phyloP scores from a whole-genome alignment of 306 rosid genomes.

The Acmispon strigosus region DNA sequence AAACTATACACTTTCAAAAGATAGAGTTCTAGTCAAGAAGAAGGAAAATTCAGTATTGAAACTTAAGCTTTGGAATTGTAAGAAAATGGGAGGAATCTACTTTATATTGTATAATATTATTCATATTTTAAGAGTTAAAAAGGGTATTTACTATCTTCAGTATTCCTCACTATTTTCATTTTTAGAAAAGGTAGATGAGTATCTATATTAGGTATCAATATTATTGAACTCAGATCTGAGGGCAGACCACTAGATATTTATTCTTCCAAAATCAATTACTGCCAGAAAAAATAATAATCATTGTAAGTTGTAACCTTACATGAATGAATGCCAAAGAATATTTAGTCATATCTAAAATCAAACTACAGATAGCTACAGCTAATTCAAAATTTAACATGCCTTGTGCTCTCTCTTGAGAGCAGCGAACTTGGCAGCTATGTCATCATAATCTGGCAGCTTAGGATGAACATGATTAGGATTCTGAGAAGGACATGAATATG shows the following conservation, averaged over 20 bases:
- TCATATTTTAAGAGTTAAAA: too few relatives aligned
- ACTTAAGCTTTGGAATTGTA: too few relatives aligned
- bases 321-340: conserved; percentile 14
- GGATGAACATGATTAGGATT: conserved; percentile 75
- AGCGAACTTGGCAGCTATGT: conserved; percentile 51
- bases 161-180: too few relatives aligned
- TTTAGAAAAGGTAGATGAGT: too few relatives aligned
- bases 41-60: too few relatives aligned
- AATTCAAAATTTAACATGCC: not conserved
- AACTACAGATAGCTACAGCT: not conserved
- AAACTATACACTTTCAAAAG: too few relatives aligned
- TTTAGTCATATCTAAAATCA: not conserved
- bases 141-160: too few relatives aligned
- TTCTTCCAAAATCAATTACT: not conserved
- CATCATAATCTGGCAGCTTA: conserved; percentile 70
- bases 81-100: too few relatives aligned
- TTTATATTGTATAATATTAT: too few relatives aligned
- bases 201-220: too few relatives aligned
- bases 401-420: conserved; percentile 50
- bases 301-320: not conserved
- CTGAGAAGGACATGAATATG: conserved; percentile 46
- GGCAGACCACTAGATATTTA: not conserved
- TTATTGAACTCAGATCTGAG: too few relatives aligned
- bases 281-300: not conserved
- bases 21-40: too few relatives aligned